Evolutionary conservation across 192 early-diverging fungal genomes (phyloP).

Genomic region (Coemansia asiatica): DNA sequence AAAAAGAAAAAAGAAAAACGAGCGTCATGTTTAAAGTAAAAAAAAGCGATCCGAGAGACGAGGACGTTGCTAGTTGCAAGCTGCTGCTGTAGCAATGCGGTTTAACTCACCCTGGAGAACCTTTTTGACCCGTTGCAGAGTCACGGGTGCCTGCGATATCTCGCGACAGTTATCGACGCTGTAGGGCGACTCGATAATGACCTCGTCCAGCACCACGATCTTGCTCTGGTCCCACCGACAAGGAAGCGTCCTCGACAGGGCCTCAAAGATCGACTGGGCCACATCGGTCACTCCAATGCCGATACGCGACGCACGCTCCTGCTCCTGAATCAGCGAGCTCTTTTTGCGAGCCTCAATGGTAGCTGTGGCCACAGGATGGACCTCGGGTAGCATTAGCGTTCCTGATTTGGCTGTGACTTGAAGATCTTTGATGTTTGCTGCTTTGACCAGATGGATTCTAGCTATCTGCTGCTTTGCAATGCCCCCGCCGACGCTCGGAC

Average conservation of each 20-base stretch:
- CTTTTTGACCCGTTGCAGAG: slow-evolving; percentile 72
- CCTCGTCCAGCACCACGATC: slow-evolving; percentile 81
- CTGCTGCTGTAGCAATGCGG: slow-evolving; percentile 16
- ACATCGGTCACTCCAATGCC: slow-evolving; percentile 77
- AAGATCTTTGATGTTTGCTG: slow-evolving; percentile 29
- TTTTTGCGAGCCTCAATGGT: slow-evolving; percentile 43
- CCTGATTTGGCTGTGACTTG: slow-evolving; percentile 14
- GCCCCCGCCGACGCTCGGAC: slow-evolving; percentile 8
- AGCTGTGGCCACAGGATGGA: slow-evolving; percentile 13
- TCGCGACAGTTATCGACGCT: slow-evolving; percentile 62
- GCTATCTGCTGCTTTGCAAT: slow-evolving; percentile 8
- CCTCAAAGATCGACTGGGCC: slow-evolving; percentile 80
- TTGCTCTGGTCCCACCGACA: slow-evolving; percentile 72
- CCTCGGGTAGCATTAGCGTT: slow-evolving; percentile 1
- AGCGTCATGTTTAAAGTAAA: neutral
- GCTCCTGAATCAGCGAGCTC: slow-evolving; percentile 28
- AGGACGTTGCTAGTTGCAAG: no score
- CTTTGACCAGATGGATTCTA: slow-evolving; percentile 27
- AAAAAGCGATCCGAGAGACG: neutral
- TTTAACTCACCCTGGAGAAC: slow-evolving; percentile 58
- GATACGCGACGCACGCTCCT: slow-evolving; percentile 53
- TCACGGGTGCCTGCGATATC: slow-evolving; percentile 57
- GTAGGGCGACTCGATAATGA: slow-evolving; percentile 75
- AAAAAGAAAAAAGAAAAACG: slow-evolving; percentile 1
- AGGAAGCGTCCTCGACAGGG: slow-evolving; percentile 78